Conservation (phyloP, 768 basidiomycete genomes). For the Leccinum uliginosum region DNA sequence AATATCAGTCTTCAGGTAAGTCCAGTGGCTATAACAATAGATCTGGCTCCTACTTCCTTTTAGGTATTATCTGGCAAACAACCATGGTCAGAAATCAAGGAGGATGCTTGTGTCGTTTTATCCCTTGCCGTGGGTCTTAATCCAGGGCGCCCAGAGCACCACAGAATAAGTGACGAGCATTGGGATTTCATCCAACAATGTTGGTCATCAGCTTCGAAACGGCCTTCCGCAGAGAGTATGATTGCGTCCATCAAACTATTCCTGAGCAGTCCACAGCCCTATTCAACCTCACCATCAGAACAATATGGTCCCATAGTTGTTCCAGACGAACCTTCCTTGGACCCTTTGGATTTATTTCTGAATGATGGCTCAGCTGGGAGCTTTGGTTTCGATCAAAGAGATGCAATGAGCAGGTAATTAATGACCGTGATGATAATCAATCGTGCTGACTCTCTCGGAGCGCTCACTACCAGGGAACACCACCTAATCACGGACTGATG, state of each 20-base stretch:
- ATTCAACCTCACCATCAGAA: not conserved
- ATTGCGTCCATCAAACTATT: not conserved
- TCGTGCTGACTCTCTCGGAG: not conserved
- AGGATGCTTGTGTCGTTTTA: not conserved
- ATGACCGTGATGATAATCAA: not conserved
- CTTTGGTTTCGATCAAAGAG: not conserved
- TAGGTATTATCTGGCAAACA: not conserved
- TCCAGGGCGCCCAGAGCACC: not conserved
- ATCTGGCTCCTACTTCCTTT: not conserved
- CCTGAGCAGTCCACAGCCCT: not conserved
- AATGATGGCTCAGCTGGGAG: not conserved
- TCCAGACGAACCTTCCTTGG: not conserved
- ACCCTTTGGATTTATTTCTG: not conserved
- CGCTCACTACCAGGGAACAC: too few species aligned
- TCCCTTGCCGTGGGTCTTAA: not conserved
- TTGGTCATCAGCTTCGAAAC: not conserved
- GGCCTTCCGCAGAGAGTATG: not conserved
- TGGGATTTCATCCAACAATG: not conserved
- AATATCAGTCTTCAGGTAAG: not conserved
- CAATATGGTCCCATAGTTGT: not conserved
- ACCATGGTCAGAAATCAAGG: not conserved
- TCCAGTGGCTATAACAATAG: rapidly evolving
- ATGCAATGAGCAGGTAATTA: not conserved
- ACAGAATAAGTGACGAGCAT: not conserved
- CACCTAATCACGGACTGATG: too few species aligned